Percentiles rank a stretch among this genome's conserved stretches.
phyloP scores from a whole-genome alignment of 805 yeast species.

The Ogataea naganishii region DNA sequence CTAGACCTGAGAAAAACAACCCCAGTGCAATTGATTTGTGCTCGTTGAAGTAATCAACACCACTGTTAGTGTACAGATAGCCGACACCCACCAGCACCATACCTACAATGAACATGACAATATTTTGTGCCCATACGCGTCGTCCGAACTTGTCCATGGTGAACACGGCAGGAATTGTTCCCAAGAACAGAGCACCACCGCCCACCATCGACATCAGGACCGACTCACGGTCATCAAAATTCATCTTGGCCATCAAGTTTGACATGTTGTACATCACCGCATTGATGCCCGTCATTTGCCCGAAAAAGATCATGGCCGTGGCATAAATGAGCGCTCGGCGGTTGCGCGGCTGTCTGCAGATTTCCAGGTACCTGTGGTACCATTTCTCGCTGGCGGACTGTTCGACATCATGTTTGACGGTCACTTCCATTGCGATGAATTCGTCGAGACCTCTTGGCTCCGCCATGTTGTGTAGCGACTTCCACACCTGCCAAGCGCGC shows the following conservation, averaged over 20 bases:
- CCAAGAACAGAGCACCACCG: slow-evolving; percentile 53
- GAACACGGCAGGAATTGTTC: slow-evolving; percentile 58
- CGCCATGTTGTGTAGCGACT: slow-evolving; percentile 39
- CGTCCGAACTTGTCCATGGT: slow-evolving; percentile 52
- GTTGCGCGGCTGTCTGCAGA: slow-evolving; percentile 46
- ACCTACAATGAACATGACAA: slow-evolving; percentile 50
- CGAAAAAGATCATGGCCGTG: slow-evolving; percentile 46
- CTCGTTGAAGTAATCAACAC: too few relatives aligned
- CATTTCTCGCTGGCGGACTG: too few relatives aligned
- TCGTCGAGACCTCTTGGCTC: slow-evolving; percentile 38
- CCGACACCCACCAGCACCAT: slow-evolving; percentile 53
- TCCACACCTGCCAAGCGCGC: slow-evolving; percentile 49
- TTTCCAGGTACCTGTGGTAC: slow-evolving; percentile 41
- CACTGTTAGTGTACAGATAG: slow-evolving; percentile 33
- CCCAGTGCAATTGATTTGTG: too few relatives aligned
- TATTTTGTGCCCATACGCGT: slow-evolving; percentile 52
- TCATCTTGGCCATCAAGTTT: slow-evolving; percentile 45
- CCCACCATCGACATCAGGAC: slow-evolving; percentile 65
- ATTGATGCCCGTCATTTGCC: slow-evolving; percentile 63
- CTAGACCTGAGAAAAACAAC: slow-evolving; percentile 52
- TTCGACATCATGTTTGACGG: slow-evolving; percentile 28
- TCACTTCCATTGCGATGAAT: slow-evolving; percentile 48
- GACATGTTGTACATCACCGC: slow-evolving; percentile 61
- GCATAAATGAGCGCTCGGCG: slow-evolving; percentile 55
- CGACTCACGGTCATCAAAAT: slow-evolving; percentile 40